Evolutionary conservation across 169 alveolate genomes (phyloP).

Genomic region (Plasmodium berghei): DNA sequence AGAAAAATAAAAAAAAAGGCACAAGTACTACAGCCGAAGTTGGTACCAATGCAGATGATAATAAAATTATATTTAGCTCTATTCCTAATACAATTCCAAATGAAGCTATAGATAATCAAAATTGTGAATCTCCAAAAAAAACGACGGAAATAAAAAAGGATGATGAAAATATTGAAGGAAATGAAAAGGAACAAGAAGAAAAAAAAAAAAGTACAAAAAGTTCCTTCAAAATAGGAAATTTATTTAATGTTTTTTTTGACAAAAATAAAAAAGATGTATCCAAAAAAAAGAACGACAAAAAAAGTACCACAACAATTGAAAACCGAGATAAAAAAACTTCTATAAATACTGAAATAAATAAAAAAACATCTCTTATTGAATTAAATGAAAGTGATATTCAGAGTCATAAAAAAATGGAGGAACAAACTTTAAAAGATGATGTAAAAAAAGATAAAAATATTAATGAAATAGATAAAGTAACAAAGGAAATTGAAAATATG

Average conservation of each 20-base stretch:
- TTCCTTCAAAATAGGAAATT: slow-evolving; percentile 10
- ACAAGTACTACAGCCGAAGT: background rate
- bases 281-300: background rate
- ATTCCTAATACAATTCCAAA: no score
- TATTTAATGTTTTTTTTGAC: slow-evolving; percentile 39
- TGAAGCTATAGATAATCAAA: no score
- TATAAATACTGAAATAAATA: no score
- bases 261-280: slow-evolving; percentile 11
- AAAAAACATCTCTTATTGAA: background rate
- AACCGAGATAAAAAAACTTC: no score
- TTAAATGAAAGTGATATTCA: background rate
- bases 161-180: background rate
- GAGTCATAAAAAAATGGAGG: background rate
- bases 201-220: slow-evolving; percentile 17
- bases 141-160: background rate
- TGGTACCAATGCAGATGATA: background rate
- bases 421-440: background rate
- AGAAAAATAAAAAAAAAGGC: background rate
- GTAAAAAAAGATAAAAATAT: background rate
- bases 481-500: background rate
- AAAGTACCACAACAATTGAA: background rate
- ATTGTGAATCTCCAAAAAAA: background rate
- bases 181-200: slow-evolving; percentile 11
- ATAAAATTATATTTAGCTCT: no score
- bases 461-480: background rate